A percentile compares a stretch with the other conserved stretches of the same genome.
Evolutionary conservation across 2,329 filamentous ascomycete species (phyloP).

Genomic region (Leptodontidium sp.): DNA sequence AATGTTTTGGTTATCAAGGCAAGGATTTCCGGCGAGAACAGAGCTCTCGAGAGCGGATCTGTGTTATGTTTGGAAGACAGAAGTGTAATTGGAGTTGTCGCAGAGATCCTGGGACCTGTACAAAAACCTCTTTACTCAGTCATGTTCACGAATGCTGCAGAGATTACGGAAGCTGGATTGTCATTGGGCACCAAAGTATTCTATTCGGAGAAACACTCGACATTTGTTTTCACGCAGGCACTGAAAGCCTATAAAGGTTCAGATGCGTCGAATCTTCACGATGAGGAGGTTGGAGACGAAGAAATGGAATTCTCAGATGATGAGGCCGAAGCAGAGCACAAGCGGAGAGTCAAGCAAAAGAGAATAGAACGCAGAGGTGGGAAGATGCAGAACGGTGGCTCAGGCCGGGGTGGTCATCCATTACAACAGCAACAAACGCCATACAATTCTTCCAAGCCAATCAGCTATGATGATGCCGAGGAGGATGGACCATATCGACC

Average conservation of each 20-base stretch:
- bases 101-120: slow-evolving; percentile 86
- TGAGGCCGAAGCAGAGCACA: slow-evolving; percentile 88
- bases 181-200: slow-evolving; percentile 75
- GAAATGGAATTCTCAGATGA: slow-evolving; percentile 97
- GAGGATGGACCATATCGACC: slow-evolving; percentile 77
- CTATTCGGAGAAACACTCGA: slow-evolving; percentile 81
- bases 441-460: slow-evolving; percentile 51
- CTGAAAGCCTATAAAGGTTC: slow-evolving; percentile 84
- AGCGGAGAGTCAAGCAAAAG: slow-evolving; percentile 72
- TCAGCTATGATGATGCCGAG: slow-evolving; percentile 74
- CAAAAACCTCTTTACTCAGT: slow-evolving; percentile 87
- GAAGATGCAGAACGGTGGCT: slow-evolving; percentile 55
- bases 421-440: slow-evolving; percentile 44
- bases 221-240: slow-evolving; percentile 85
- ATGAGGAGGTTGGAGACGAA: slow-evolving; percentile 86
- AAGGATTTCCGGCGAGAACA: slow-evolving; percentile 79
- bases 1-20: slow-evolving; percentile 82
- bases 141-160: slow-evolving; percentile 73
- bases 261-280: slow-evolving; percentile 93
- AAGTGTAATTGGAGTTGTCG: slow-evolving; percentile 80
- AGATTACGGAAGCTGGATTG: slow-evolving; percentile 73
- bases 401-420: slow-evolving; percentile 48
- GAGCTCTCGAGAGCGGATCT: slow-evolving; percentile 85
- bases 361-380: slow-evolving; percentile 63
- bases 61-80: slow-evolving; percentile 82